These are phyloP conservation scores for Ophiostoma ulmi DNA, from an alignment of 2,329 filamentous ascomycete species.

Conservation along the genomic window DNA sequence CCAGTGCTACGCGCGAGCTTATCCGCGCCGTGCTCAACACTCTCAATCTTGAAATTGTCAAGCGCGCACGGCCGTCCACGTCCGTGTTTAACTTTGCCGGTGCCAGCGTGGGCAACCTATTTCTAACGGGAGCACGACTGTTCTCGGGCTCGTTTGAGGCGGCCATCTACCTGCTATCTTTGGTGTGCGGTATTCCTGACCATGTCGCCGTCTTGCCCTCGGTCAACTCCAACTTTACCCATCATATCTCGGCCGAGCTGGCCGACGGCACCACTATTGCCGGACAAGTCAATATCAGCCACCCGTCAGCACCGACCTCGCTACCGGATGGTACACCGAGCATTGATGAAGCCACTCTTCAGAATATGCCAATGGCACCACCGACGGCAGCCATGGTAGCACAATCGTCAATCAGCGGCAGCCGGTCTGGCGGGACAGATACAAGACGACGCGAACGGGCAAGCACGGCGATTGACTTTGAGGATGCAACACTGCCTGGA, in stretches of 20 bases:
- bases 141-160: slow-evolving; percentile 92
- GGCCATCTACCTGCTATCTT: slow-evolving; percentile 82
- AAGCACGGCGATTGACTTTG: slow-evolving; percentile 59
- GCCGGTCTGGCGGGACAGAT: background rate
- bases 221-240: slow-evolving; percentile 91
- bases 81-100: slow-evolving; percentile 73
- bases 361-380: background rate
- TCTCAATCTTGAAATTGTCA: slow-evolving; percentile 72
- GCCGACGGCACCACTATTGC: slow-evolving; percentile 72
- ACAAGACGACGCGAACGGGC: slow-evolving; percentile 29
- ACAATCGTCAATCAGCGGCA: background rate
- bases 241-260: slow-evolving; percentile 85
- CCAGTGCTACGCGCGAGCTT: slow-evolving; percentile 68
- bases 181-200: slow-evolving; percentile 76
- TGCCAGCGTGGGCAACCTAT: slow-evolving; percentile 73
- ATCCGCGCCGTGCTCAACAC: slow-evolving; percentile 72
- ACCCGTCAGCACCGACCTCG: slow-evolving; percentile 65
- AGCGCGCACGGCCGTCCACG: slow-evolving; percentile 60
- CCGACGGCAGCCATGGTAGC: background rate
- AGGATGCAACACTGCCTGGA: slow-evolving; percentile 77
- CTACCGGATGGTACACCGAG: slow-evolving; percentile 34
- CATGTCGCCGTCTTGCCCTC: slow-evolving; percentile 77
- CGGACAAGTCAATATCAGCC: slow-evolving; percentile 88
- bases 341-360: too few relatives aligned
- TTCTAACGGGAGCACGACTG: slow-evolving; percentile 76